Base-by-base conservation (phyloP, 2,329 filamentous ascomycete genomes). In the Massarina eburnea region DNA sequence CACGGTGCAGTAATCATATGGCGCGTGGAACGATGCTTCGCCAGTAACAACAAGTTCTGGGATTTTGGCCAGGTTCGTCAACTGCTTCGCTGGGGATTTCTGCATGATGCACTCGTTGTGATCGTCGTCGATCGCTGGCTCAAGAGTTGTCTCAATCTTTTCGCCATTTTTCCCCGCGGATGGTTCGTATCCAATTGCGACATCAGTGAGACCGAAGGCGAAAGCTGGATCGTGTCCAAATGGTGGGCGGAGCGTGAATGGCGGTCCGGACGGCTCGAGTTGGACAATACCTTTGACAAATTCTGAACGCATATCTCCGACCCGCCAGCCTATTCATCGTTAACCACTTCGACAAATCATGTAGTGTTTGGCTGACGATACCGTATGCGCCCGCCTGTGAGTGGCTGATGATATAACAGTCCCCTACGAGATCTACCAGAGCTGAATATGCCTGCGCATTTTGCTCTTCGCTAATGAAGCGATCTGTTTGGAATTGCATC, bases 1-100 rank as follows among this genome's bases (percentile, higher is more conserved):
- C 1, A 77, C 73, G 0, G 76, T 81, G 27, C 78, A 80, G 61
- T 78, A 76, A 52, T 85, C 82, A 48, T 78, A 84, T 8, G 68
- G 61, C 2, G 70, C 66, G 60, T 84, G 81, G n/a, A 72, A 75
- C 41, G 77, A 79, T 3, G 81, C 76, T 45, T 82, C 76, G 0
- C 70, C 69, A 0, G 79, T 82, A 20, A 81, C 55, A 14, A 83
- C 49, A 1, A 79, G 61, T 4, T 79, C 74, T 0, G 73, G 76
- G 5, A 82, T 69, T 14, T 70, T 68, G 2, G 62, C 56, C 7
- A 85, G 61, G 24, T 82, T 77, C 5, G 63, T 58, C 12, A 85
- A 65, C 52, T 74, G 64, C 17, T 74, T 73, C 8, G 71, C 66
- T 2, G 72, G 66, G 17, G 67, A 49, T 0, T 55, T 54, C 50